Evolutionary conservation across 306 rosid genomes (phyloP).

Genomic region (Rosa rugosa): DNA sequence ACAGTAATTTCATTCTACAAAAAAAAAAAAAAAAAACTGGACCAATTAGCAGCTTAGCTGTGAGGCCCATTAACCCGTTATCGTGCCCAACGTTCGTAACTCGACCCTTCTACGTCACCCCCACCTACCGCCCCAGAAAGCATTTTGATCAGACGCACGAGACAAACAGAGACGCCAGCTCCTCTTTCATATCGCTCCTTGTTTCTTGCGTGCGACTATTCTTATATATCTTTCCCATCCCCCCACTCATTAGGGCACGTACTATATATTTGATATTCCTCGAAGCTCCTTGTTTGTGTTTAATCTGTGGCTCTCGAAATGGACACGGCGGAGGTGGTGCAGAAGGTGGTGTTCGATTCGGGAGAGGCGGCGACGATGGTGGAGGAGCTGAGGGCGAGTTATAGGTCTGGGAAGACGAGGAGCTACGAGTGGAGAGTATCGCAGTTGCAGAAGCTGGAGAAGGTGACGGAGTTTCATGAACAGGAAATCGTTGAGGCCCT

Average conservation of each 20-base stretch:
- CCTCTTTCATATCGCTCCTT: neutral
- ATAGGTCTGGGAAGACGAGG: conserved; percentile 42
- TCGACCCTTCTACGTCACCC: neutral
- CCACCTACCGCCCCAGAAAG: neutral
- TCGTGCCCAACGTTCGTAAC: neutral
- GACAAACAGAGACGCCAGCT: neutral
- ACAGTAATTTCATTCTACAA: neutral
- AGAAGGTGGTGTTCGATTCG: conserved; percentile 26
- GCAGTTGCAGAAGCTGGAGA: conserved; percentile 42
- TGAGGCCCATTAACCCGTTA: neutral
- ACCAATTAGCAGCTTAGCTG: neutral
- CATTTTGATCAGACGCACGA: neutral
- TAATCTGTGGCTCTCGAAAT: neutral
- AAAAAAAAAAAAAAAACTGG: neutral
- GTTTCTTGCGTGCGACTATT: neutral
- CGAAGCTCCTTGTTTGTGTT: neutral
- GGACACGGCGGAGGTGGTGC: conserved; percentile 15
- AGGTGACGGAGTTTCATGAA: conserved; percentile 32
- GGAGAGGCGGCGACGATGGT: conserved; percentile 40
- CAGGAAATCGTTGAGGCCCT: conserved; percentile 44
- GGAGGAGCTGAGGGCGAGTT: conserved; percentile 37
- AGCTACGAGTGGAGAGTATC: conserved; percentile 59
- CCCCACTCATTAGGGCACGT: neutral
- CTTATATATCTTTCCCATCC: neutral
- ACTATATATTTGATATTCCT: neutral